Conservation (phyloP, 1,139 yeast genomes). For the Barnettozyma hawaiiensis region DNA sequence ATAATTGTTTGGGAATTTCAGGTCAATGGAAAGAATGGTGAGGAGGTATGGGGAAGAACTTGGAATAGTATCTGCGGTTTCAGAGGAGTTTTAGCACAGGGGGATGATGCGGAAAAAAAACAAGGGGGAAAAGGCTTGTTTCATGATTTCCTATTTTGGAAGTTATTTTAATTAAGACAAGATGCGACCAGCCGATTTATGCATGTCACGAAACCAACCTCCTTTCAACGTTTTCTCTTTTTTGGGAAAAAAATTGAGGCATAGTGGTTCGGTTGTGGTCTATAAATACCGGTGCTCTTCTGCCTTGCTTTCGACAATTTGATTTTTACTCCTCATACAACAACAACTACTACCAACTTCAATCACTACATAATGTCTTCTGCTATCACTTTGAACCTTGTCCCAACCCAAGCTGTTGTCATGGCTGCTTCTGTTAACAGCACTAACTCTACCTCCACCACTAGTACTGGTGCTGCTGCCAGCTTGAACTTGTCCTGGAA, state of each 20-base stretch:
- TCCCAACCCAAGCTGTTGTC: constrained; percentile 26
- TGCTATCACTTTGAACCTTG: constrained; percentile 14
- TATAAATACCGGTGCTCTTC: neutral
- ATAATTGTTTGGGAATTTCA: too few species aligned
- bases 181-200: neutral
- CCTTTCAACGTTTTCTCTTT: neutral
- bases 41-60: too few species aligned
- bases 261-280: too few species aligned
- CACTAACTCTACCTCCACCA: constrained; percentile 19
- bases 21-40: too few species aligned
- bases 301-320: neutral
- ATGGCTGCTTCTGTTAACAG: constrained; percentile 21
- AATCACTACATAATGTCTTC: constrained; percentile 8
- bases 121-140: neutral
- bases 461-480: constrained; percentile 19
- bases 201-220: neutral
- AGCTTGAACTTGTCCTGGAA: constrained; percentile 22
- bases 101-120: too few species aligned
- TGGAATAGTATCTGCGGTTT: too few species aligned
- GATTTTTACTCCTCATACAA: neutral
- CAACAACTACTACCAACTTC: neutral
- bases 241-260: too few species aligned
- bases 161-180: too few species aligned
- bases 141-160: neutral
- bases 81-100: too few species aligned